Percentiles rank a stretch among this genome's conserved stretches.
Evolutionary conservation across 2,329 filamentous ascomycete genomes (phyloP).

Genomic region (Colletotrichum lini): DNA sequence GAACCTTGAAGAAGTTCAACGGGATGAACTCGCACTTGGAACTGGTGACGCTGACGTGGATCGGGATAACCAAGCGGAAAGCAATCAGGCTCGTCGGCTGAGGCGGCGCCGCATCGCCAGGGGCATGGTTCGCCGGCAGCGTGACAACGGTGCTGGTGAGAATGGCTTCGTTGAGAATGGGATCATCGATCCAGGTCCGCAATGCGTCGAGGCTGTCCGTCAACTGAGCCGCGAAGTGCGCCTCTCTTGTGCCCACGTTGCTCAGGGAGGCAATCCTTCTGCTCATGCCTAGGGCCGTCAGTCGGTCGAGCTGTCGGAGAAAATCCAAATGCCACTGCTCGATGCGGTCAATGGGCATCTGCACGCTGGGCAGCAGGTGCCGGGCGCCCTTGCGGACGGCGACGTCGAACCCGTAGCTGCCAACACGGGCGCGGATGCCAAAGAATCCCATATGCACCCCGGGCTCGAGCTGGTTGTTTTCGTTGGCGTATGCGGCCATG

Average conservation of each 20-base stretch:
- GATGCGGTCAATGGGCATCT: slow-evolving; percentile 67
- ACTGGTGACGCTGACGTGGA: slow-evolving; percentile 68
- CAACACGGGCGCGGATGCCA: slow-evolving; percentile 66
- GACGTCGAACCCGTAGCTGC: slow-evolving; percentile 73
- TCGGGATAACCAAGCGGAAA: slow-evolving; percentile 74
- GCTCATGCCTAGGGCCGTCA: slow-evolving; percentile 57
- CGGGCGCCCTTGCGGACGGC: slow-evolving; percentile 69
- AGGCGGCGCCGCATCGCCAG: slow-evolving; percentile 39
- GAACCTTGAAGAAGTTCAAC: slow-evolving; percentile 75
- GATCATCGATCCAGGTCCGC: slow-evolving; percentile 58
- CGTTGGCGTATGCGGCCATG: slow-evolving; percentile 73
- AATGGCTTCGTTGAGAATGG: slow-evolving; percentile 61
- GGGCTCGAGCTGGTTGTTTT: slow-evolving; percentile 61
- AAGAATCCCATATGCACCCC: slow-evolving; percentile 73
- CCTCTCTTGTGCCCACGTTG: slow-evolving; percentile 57
- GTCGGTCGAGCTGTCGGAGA: slow-evolving; percentile 64
- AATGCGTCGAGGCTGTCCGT: slow-evolving; percentile 58
- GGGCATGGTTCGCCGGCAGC: slow-evolving; percentile 51
- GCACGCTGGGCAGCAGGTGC: slow-evolving; percentile 73
- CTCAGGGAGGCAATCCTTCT: slow-evolving; percentile 55
- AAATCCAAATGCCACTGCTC: slow-evolving; percentile 70
- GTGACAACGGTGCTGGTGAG: slow-evolving; percentile 60
- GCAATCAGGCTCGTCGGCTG: slow-evolving; percentile 60
- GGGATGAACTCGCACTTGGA: slow-evolving; percentile 72
- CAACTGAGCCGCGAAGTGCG: slow-evolving; percentile 62